Percentiles rank a stretch among this genome's conserved stretches.
Conservation (phyloP, 441 rosid genomes). For the Jatropha podagrica region DNA sequence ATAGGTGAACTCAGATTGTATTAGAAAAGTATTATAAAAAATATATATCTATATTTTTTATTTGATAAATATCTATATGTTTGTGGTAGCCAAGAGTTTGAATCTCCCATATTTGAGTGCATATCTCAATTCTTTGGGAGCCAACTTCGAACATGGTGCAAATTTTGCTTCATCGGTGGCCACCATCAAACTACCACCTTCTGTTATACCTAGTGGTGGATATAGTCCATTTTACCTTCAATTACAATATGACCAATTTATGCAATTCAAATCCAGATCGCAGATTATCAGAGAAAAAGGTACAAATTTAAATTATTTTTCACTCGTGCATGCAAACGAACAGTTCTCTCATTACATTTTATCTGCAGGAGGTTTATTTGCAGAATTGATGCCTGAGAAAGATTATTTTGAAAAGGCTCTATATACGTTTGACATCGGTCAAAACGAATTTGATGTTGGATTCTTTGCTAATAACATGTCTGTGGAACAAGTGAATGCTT, state of each 20-base stretch:
- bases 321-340: too few species aligned
- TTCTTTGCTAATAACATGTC: conserved; percentile 30
- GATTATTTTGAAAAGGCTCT: conserved; percentile 32
- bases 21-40: too few species aligned
- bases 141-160: conserved; percentile 37
- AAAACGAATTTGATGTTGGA: conserved; percentile 43
- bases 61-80: neutral
- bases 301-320: neutral
- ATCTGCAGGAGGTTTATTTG: conserved; percentile 26
- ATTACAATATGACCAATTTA: conserved; percentile 30
- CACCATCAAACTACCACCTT: conserved; percentile 27
- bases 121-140: conserved; percentile 35
- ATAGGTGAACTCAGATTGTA: too few species aligned
- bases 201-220: conserved; percentile 27
- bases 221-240: conserved; percentile 39
- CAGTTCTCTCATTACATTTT: neutral
- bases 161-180: conserved; percentile 37
- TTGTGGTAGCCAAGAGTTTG: conserved; percentile 24
- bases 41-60: neutral
- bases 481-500: conserved; percentile 31
- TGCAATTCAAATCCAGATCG: conserved; percentile 35
- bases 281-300: conserved; percentile 26
- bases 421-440: conserved; percentile 41
- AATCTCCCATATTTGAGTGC: conserved; percentile 31
- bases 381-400: conserved; percentile 28